These are phyloP conservation scores for Brassica nigra DNA, from an alignment of 345 rosid species.

Conservation along the genomic window DNA sequence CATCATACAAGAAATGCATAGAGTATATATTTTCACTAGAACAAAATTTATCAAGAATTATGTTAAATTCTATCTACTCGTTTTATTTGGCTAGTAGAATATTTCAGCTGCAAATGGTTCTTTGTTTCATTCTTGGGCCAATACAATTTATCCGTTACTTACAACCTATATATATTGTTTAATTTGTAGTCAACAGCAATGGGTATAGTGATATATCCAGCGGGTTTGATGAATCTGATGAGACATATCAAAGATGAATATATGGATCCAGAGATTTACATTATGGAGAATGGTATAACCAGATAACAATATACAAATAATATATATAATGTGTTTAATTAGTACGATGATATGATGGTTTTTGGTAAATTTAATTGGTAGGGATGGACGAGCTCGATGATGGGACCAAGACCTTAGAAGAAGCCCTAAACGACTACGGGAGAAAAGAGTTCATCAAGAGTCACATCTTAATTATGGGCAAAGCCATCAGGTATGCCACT, in stretches of 20 bases:
- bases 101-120: not conserved
- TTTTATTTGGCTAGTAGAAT: not conserved
- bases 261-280: conserved; percentile 43
- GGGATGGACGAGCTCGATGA: conserved; percentile 41
- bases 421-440: conserved; percentile 33
- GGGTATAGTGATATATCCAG: conserved; percentile 37
- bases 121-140: not conserved
- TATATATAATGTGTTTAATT: not conserved
- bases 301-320: not conserved
- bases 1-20: not conserved
- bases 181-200: conserved; percentile 33
- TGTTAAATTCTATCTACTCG: not conserved
- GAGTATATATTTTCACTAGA: not conserved
- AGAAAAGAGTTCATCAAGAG: conserved; percentile 42
- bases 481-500: conserved; percentile 25
- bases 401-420: conserved; percentile 17
- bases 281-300: conserved; percentile 45
- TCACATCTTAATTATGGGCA: conserved; percentile 38
- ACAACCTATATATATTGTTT: not conserved
- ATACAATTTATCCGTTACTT: not conserved
- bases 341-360: not conserved
- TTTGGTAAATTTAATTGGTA: not conserved
- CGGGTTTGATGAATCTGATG: conserved; percentile 25
- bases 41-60: not conserved
- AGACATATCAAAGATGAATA: conserved; percentile 39